Evolutionary conservation across 73 alveolate species (phyloP).

Genomic region (Stentor coeruleus): DNA sequence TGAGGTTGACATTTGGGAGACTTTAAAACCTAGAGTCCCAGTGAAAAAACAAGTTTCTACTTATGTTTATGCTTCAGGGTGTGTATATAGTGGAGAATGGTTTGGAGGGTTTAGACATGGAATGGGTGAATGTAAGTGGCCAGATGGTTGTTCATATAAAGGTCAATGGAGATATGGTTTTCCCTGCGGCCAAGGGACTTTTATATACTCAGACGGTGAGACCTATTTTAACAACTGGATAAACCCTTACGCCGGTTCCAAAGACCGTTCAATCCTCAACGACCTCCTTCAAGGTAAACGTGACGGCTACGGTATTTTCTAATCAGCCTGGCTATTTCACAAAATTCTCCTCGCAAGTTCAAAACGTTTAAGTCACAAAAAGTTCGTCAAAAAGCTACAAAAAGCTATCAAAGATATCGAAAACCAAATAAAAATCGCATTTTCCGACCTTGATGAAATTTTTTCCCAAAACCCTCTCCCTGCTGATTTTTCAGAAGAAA

Average conservation of each 20-base stretch:
- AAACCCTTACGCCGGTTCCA: slow-evolving; percentile 50
- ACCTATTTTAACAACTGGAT: slow-evolving; percentile 59
- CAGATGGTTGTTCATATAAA: slow-evolving; percentile 67
- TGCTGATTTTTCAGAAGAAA: neutral
- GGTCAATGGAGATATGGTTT: slow-evolving; percentile 71
- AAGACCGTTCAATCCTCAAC: neutral
- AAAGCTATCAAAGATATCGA: neutral
- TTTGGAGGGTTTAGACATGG: slow-evolving; percentile 77
- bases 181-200: slow-evolving; percentile 70
- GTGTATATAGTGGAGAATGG: slow-evolving; percentile 63
- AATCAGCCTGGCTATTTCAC: neutral
- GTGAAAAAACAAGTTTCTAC: neutral
- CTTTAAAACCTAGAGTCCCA: neutral
- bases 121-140: slow-evolving; percentile 68
- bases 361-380: neutral
- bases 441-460: neutral
- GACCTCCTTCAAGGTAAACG: neutral
- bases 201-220: slow-evolving; percentile 56
- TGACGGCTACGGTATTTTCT: slow-evolving; percentile 10
- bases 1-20: neutral
- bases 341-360: neutral
- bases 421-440: neutral
- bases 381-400: neutral
- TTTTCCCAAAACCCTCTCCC: neutral
- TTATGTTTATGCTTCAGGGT: slow-evolving; percentile 48